These are phyloP conservation scores for Physcomitrellopsis africana DNA, from an alignment of 225 moss, liverwort and hornwort species.

Conservation along the genomic window DNA sequence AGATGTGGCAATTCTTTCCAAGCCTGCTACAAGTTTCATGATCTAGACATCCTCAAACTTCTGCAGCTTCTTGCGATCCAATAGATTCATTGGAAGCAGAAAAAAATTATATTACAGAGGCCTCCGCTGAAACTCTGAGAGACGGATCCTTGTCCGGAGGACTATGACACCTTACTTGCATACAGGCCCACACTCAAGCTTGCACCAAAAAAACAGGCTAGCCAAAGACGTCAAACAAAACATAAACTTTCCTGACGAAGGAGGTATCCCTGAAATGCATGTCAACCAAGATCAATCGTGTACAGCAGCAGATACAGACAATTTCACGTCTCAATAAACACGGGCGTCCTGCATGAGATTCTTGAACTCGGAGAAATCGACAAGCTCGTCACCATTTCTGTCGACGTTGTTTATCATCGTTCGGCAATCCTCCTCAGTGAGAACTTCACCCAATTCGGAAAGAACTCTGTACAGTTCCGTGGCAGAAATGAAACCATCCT, in stretches of 20 bases:
- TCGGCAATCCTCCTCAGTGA: conserved; percentile 51
- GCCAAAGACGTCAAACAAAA: not conserved
- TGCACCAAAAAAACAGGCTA: not conserved
- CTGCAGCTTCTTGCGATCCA: conserved; percentile 5
- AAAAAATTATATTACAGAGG: conserved; percentile 36
- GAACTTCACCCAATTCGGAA: conserved; percentile 45
- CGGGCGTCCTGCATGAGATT: conserved; percentile 51
- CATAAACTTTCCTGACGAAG: no score
- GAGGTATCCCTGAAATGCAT: not conserved
- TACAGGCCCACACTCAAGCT: not conserved
- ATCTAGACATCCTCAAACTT: conserved; percentile 13
- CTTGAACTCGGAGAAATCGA: conserved; percentile 52
- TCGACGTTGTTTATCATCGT: conserved; percentile 54
- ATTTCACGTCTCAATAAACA: conserved; percentile 21
- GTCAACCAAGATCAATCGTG: not conserved
- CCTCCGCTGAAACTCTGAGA: conserved; percentile 9
- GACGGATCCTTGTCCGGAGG: not conserved
- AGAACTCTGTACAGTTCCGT: conserved; percentile 46
- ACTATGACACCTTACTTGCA: not conserved
- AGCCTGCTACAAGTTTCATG: conserved; percentile 2
- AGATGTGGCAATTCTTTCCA: not conserved
- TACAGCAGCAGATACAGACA: conserved; percentile 5
- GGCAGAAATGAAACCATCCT: conserved; percentile 53
- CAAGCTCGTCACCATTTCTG: conserved; percentile 48
- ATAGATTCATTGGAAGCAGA: conserved; percentile 17